These are phyloP conservation scores for Ganoderma resinaceum DNA, from an alignment of 1,284 basidiomycete genomes.

Conservation along the genomic window DNA sequence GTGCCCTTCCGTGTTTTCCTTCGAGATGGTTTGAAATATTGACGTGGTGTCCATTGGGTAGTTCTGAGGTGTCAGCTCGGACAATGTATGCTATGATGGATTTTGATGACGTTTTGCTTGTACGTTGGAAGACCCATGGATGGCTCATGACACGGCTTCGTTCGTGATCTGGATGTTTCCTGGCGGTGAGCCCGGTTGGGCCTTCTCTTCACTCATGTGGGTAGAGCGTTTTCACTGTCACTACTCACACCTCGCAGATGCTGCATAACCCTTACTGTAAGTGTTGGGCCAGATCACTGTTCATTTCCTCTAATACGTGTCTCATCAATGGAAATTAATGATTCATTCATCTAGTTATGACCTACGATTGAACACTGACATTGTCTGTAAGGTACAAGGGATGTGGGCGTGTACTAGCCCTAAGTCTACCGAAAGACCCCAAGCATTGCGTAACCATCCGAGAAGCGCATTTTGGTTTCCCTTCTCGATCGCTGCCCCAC, in stretches of 20 bases:
- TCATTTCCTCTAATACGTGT: neutral
- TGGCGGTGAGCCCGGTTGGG: neutral
- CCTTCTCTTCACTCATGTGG: neutral
- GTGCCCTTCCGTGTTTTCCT: neutral
- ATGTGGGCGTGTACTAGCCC: too few species aligned
- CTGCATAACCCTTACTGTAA: neutral
- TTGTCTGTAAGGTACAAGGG: neutral
- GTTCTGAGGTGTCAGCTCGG: constrained; percentile 30
- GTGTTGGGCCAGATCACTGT: neutral
- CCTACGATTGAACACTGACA: neutral
- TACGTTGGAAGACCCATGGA: constrained; percentile 17
- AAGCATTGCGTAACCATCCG: neutral
- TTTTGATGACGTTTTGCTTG: constrained; percentile 1
- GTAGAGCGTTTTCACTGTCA: neutral
- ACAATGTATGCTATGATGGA: neutral
- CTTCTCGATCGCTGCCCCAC: neutral
- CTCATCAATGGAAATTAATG: neutral
- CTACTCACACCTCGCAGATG: neutral
- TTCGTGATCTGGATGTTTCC: neutral
- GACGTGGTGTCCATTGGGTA: constrained; percentile 7
- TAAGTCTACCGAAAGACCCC: neutral
- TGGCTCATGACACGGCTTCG: neutral
- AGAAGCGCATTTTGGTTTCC: constrained; percentile 10
- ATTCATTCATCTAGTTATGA: neutral
- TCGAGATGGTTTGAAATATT: neutral